Conservation (phyloP, 495 filamentous ascomycete genomes). For the Trichoderma virens region DNA sequence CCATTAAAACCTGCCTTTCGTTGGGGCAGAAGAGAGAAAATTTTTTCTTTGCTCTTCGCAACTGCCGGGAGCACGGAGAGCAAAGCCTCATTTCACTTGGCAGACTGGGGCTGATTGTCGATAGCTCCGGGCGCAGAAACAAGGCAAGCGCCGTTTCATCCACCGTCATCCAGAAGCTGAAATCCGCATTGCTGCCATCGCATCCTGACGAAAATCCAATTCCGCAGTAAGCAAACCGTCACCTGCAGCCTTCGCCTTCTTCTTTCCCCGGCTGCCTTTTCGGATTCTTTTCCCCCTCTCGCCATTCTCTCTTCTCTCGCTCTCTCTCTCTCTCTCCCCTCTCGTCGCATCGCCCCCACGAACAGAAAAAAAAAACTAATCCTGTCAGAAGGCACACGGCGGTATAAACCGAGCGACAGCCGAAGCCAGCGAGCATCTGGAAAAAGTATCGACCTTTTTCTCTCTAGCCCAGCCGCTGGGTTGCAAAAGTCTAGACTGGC, state of each 20-base stretch:
- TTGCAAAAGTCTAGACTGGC: conserved; percentile 1
- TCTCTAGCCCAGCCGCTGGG: not conserved
- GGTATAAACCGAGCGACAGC: conserved; percentile 4
- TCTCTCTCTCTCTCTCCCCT: not conserved
- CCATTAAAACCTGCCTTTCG: too few species aligned
- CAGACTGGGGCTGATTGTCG: not conserved
- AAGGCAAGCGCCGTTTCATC: conserved; percentile 3
- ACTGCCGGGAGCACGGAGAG: not conserved
- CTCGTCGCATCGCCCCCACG: not conserved
- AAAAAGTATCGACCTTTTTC: not conserved
- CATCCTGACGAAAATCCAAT: not conserved
- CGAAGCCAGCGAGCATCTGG: not conserved
- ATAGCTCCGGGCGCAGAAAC: not conserved
- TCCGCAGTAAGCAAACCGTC: not conserved
- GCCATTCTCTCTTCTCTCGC: too few species aligned
- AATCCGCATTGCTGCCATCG: not conserved
- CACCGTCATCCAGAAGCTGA: not conserved
- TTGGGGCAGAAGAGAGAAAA: too few species aligned
- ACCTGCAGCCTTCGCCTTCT: not conserved
- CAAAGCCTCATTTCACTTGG: not conserved
- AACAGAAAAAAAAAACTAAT: not conserved
- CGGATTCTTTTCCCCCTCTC: not conserved
- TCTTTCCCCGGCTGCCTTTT: not conserved
- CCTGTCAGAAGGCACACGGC: not conserved
- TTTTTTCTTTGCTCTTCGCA: too few species aligned